A percentile compares a stretch with the other conserved stretches of the same genome.
These are phyloP conservation scores for Clonostachys byssicola DNA, from an alignment of 2,329 filamentous ascomycete genomes.

Conservation along the genomic window DNA sequence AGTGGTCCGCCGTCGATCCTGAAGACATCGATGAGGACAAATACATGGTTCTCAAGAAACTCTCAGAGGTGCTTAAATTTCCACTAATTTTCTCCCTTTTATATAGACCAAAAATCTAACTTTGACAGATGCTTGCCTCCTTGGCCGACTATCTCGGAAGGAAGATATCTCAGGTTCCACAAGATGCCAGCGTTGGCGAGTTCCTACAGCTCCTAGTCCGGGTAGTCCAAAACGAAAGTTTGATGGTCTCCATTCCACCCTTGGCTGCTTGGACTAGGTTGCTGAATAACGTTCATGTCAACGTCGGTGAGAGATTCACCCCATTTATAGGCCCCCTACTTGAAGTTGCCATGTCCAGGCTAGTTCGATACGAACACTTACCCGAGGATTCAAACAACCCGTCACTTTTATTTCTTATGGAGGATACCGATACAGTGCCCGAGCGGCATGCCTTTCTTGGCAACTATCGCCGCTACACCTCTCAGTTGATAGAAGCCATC, in stretches of 20 bases:
- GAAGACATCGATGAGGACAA: slow-evolving; percentile 86
- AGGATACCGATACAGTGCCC: slow-evolving; percentile 92
- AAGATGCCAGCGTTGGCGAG: slow-evolving; percentile 61
- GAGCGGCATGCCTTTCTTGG: slow-evolving; percentile 93
- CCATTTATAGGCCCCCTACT: slow-evolving; percentile 70
- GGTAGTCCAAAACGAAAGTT: slow-evolving; percentile 78
- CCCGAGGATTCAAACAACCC: slow-evolving; percentile 78
- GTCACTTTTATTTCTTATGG: slow-evolving; percentile 76
- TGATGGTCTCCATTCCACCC: slow-evolving; percentile 90
- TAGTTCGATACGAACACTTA: slow-evolving; percentile 84
- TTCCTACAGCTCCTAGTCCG: slow-evolving; percentile 77
- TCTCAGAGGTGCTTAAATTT: slow-evolving; percentile 67
- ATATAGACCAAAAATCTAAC: slow-evolving; percentile 2
- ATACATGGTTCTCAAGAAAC: slow-evolving; percentile 88
- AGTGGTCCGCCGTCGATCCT: slow-evolving; percentile 75
- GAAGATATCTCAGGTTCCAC: slow-evolving; percentile 63
- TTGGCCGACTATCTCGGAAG: slow-evolving; percentile 81
- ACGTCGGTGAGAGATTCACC: slow-evolving; percentile 56
- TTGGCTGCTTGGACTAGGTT: slow-evolving; percentile 87
- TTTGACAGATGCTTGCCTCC: slow-evolving; percentile 70
- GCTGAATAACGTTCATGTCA: slow-evolving; percentile 67
- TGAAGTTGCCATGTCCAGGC: slow-evolving; percentile 75
- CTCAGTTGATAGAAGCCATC: slow-evolving; percentile 81
- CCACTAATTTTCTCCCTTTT: neutral
- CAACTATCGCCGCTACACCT: slow-evolving; percentile 90